phyloP scores from a whole-genome alignment of 805 yeast species.

The Saturnispora serradocipensis region DNA sequence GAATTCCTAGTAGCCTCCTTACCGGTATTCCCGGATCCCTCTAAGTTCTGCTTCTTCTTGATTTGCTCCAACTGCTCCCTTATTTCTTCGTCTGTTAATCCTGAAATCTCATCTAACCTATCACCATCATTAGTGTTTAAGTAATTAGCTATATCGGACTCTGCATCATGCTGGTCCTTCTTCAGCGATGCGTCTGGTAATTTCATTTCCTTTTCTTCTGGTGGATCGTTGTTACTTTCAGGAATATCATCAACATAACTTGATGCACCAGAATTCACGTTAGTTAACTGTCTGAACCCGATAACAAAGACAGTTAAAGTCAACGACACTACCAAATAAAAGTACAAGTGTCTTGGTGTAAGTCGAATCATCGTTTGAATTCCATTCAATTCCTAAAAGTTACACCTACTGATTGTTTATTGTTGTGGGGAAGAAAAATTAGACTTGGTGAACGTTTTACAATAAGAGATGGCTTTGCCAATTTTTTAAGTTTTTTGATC shows the following conservation, averaged over 20 bases:
- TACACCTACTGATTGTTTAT: not conserved
- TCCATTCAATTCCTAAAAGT: not conserved
- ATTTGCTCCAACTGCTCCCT: slow-evolving; percentile 9
- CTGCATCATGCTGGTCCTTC: slow-evolving; percentile 5
- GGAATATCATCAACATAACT: slow-evolving; percentile 5
- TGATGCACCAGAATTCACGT: not conserved
- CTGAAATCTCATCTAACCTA: slow-evolving; percentile 4
- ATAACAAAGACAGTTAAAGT: not conserved
- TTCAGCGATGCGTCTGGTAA: not conserved
- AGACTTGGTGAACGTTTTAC: not conserved
- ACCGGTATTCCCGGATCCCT: not conserved
- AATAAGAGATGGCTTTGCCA: not conserved
- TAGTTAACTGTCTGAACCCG: not conserved
- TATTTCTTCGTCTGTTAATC: slow-evolving; percentile 14
- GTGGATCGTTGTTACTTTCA: not conserved
- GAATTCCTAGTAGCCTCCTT: not conserved
- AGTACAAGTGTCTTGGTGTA: slow-evolving; percentile 3
- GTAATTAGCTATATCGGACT: not conserved
- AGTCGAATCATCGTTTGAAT: slow-evolving; percentile 1
- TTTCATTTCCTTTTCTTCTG: not conserved
- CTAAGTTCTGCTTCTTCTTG: slow-evolving; percentile 10
- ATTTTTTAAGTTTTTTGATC: not conserved
- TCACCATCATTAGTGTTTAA: not conserved
- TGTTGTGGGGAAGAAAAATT: not conserved
- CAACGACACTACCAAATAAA: not conserved